A percentile compares a stretch with the other conserved stretches of the same genome.
Conservation (phyloP, 441 rosid genomes). For the Pelargonium exstipulatum region DNA sequence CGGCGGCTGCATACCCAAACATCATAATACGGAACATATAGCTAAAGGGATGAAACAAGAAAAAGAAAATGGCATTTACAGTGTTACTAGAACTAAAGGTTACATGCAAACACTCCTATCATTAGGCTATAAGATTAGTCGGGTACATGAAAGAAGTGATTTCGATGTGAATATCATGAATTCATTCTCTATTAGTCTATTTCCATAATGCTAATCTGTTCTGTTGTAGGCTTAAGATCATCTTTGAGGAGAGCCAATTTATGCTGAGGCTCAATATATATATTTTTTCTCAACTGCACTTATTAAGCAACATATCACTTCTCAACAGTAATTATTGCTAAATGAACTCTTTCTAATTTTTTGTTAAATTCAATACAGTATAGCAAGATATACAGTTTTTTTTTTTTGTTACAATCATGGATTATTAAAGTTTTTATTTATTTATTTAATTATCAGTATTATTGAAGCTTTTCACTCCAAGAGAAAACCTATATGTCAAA, state of each 20-base stretch:
- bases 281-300: neutral
- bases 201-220: neutral
- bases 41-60: neutral
- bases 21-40: neutral
- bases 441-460: too few relatives aligned
- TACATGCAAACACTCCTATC: neutral
- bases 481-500: neutral
- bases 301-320: neutral
- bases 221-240: neutral
- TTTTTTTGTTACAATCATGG: neutral
- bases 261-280: neutral
- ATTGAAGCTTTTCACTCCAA: neutral
- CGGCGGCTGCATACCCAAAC: slow-evolving; percentile 43
- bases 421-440: neutral
- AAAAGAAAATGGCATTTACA: too few relatives aligned
- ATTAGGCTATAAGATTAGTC: neutral
- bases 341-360: neutral
- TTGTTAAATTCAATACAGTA: neutral
- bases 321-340: neutral
- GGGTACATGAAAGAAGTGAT: neutral
- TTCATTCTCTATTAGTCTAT: neutral
- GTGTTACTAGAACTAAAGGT: too few relatives aligned
- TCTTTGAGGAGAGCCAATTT: neutral
- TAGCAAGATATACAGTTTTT: neutral
- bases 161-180: neutral